These are phyloP conservation scores for Planoprotostelium fungivorum DNA, from an alignment of 78 protist species.

Conservation along the genomic window DNA sequence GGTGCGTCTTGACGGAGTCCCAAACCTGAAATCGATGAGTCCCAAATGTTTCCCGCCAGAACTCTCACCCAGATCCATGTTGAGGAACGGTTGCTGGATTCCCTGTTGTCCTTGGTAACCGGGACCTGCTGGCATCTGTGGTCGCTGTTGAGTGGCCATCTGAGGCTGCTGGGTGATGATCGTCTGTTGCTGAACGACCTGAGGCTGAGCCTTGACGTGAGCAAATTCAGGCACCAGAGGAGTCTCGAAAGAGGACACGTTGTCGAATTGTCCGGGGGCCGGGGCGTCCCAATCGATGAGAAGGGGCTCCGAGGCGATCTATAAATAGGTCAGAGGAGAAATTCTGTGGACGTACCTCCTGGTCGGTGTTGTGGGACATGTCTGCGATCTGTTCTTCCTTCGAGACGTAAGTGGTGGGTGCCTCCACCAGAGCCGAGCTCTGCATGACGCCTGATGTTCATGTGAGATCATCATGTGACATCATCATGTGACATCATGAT, in stretches of 20 bases:
- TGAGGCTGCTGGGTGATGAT: neutral
- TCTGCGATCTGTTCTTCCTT: neutral
- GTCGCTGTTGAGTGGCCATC: no score
- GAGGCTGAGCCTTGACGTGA: no score
- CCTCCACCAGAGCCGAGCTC: neutral
- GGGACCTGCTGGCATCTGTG: no score
- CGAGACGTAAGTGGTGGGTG: neutral
- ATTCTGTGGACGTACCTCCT: neutral
- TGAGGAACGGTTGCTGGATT: neutral
- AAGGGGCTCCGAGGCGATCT: neutral
- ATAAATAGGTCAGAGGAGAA: neutral
- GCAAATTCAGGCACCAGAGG: no score
- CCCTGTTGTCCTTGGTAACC: neutral
- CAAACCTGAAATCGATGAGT: no score
- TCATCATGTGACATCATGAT: neutral
- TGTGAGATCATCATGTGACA: no score
- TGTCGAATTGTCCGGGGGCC: neutral
- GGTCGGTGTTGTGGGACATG: neutral
- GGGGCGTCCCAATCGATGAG: conserved; percentile 1
- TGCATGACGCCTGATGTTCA: no score
- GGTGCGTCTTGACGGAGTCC: neutral
- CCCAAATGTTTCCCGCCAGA: neutral
- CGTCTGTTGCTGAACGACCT: neutral
- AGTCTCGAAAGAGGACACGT: neutral
- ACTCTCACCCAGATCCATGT: neutral